These are phyloP conservation scores for Plasmopara muralis DNA, from an alignment of 352 stramenopile species.

Conservation along the genomic window DNA sequence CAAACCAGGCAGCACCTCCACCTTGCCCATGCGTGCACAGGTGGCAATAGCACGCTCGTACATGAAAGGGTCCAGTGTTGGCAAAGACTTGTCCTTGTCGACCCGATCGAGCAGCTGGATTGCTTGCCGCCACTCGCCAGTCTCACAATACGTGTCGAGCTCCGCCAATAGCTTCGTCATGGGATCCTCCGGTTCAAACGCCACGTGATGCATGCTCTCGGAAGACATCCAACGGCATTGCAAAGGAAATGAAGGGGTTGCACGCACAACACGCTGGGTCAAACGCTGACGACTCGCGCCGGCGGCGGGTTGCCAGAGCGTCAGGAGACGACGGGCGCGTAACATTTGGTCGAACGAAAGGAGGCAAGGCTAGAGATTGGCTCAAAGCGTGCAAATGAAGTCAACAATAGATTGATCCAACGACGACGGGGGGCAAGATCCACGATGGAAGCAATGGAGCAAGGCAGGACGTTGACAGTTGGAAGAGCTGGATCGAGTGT, in stretches of 20 bases:
- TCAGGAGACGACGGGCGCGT: constrained; percentile 30
- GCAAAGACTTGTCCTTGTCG: constrained; percentile 47
- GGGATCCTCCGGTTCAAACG: constrained; percentile 11
- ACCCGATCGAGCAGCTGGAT: constrained; percentile 67
- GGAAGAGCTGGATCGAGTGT: constrained; percentile 4
- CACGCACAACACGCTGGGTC: constrained; percentile 11
- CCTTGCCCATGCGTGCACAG: constrained; percentile 74
- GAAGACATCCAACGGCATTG: constrained; percentile 20
- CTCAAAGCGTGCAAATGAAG: neutral
- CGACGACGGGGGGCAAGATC: constrained; percentile 1
- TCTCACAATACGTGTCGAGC: constrained; percentile 45
- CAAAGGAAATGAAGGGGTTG: neutral
- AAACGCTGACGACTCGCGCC: constrained; percentile 16
- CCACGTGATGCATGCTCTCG: constrained; percentile 7
- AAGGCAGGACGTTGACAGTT: constrained; percentile 7
- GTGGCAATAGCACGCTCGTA: constrained; percentile 76
- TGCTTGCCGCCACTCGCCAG: constrained; percentile 63
- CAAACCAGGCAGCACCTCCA: constrained; percentile 65
- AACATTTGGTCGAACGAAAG: constrained; percentile 18
- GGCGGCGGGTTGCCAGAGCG: constrained; percentile 21
- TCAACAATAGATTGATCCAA: neutral
- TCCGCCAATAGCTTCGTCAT: constrained; percentile 32
- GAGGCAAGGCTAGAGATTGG: neutral
- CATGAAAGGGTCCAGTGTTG: constrained; percentile 53
- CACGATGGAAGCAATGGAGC: neutral